These are phyloP conservation scores for Xylaria sp. DNA, from an alignment of 2,329 filamentous ascomycete species.

Conservation along the genomic window DNA sequence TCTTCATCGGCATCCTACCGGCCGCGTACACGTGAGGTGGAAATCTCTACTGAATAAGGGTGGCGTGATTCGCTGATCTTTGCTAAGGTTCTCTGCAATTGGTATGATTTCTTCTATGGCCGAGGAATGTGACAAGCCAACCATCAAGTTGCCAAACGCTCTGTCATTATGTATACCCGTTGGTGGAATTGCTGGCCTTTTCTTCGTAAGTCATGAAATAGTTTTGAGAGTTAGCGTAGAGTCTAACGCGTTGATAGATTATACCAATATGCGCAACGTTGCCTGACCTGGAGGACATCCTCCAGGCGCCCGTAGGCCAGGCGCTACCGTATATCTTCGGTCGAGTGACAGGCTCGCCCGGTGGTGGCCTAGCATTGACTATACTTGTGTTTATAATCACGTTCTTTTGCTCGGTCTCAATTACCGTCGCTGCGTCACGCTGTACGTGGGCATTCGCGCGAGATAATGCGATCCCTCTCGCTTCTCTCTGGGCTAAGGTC, in stretches of 20 bases:
- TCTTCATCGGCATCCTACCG: constrained; percentile 71
- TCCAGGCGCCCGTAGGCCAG: constrained; percentile 63
- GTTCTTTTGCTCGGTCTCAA: constrained; percentile 70
- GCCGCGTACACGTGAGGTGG: constrained; percentile 61
- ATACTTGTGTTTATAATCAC: constrained; percentile 67
- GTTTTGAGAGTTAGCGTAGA: background rate
- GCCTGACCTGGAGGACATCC: constrained; percentile 54
- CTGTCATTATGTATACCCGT: constrained; percentile 64
- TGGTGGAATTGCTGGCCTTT: constrained; percentile 63
- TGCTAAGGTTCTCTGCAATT: constrained; percentile 63
- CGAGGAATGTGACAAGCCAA: constrained; percentile 66
- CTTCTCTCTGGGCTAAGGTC: constrained; percentile 61
- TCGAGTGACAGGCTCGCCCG: constrained; percentile 61
- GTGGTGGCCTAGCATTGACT: constrained; percentile 62
- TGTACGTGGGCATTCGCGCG: constrained; percentile 74
- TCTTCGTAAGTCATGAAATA: constrained; percentile 55
- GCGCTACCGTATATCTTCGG: constrained; percentile 66
- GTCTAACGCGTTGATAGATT: constrained; percentile 47
- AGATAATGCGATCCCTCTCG: constrained; percentile 66
- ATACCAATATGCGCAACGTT: constrained; percentile 63
- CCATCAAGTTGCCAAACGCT: constrained; percentile 63
- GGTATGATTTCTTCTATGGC: constrained; percentile 73
- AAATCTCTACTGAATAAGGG: background rate
- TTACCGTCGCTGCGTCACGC: constrained; percentile 74
- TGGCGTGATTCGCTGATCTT: constrained; percentile 23